These are phyloP conservation scores for Ascochyta rabiei DNA, from an alignment of 2,329 filamentous ascomycete genomes.

Conservation along the genomic window DNA sequence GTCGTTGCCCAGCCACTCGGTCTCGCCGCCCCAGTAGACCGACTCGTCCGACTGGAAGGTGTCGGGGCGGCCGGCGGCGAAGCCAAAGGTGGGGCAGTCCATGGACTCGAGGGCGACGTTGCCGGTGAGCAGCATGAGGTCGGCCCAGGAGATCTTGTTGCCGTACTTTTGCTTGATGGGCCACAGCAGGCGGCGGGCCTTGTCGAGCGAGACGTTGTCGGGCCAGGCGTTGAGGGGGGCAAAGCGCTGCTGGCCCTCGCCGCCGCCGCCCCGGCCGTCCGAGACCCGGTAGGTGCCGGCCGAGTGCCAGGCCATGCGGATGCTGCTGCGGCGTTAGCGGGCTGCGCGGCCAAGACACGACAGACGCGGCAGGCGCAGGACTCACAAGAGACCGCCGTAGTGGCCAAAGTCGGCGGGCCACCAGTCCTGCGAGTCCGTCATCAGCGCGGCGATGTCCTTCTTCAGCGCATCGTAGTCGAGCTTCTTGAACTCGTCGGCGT, in stretches of 20 bases:
- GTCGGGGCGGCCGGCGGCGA: slow-evolving; percentile 73
- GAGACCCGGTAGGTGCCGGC: slow-evolving; percentile 77
- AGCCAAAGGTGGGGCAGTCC: slow-evolving; percentile 76
- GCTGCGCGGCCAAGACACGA: background rate
- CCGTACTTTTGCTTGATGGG: slow-evolving; percentile 87
- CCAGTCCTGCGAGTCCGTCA: slow-evolving; percentile 81
- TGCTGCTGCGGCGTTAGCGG: slow-evolving; percentile 35
- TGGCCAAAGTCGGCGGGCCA: slow-evolving; percentile 84
- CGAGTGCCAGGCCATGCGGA: slow-evolving; percentile 83
- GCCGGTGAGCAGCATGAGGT: slow-evolving; percentile 72
- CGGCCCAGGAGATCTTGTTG: slow-evolving; percentile 81
- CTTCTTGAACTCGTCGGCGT: slow-evolving; percentile 72
- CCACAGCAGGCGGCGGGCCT: slow-evolving; percentile 79
- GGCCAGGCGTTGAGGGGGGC: slow-evolving; percentile 84
- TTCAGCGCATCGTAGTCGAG: slow-evolving; percentile 74
- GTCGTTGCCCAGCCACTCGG: slow-evolving; percentile 76
- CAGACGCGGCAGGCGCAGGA: background rate
- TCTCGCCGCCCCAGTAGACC: slow-evolving; percentile 78
- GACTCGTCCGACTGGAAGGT: slow-evolving; percentile 78
- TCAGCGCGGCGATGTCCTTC: slow-evolving; percentile 72
- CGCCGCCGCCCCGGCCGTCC: slow-evolving; percentile 77
- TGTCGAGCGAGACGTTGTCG: slow-evolving; percentile 79
- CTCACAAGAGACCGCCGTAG: slow-evolving; percentile 74
- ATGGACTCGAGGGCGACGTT: slow-evolving; percentile 80
- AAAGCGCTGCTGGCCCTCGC: slow-evolving; percentile 77